Percentiles rank a stretch among this genome's conserved stretches.
These are phyloP conservation scores for Albugo candida DNA, from an alignment of 352 stramenopile genomes.

Conservation along the genomic window DNA sequence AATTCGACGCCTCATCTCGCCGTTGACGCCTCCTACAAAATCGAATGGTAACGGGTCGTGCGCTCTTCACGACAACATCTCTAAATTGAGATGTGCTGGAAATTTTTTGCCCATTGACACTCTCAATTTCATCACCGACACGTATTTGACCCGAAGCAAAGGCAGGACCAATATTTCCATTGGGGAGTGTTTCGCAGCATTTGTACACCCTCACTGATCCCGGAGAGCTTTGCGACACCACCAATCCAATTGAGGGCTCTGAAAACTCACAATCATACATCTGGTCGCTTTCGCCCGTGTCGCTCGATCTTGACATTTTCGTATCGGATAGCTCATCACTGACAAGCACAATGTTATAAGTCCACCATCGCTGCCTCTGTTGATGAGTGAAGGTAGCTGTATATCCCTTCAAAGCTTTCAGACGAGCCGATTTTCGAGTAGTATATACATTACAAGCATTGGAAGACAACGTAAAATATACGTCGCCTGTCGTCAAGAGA, in stretches of 20 bases:
- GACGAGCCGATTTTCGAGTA: slow-evolving; percentile 53
- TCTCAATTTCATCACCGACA: slow-evolving; percentile 42
- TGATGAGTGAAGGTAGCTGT: slow-evolving; percentile 69
- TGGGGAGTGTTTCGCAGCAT: slow-evolving; percentile 23
- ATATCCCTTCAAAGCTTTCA: slow-evolving; percentile 60
- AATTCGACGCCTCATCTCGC: slow-evolving; percentile 20
- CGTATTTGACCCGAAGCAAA: slow-evolving; percentile 28
- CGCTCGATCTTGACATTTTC: slow-evolving; percentile 1
- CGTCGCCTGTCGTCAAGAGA: slow-evolving; percentile 56
- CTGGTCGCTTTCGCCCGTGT: slow-evolving; percentile 1
- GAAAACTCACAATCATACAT: slow-evolving; percentile 49
- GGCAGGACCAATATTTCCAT: slow-evolving; percentile 21
- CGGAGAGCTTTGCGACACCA: slow-evolving; percentile 20
- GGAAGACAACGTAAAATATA: slow-evolving; percentile 67
- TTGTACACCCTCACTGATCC: slow-evolving; percentile 18
- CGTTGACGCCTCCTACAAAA: slow-evolving; percentile 23
- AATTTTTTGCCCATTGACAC: slow-evolving; percentile 43
- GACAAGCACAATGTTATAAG: slow-evolving; percentile 60
- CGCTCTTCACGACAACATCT: slow-evolving; percentile 28
- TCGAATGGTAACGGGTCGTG: slow-evolving; percentile 46
- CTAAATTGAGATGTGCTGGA: slow-evolving; percentile 55
- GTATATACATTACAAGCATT: slow-evolving; percentile 68
- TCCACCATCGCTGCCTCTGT: slow-evolving; percentile 61
- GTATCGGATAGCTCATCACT: slow-evolving; percentile 49
- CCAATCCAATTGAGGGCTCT: slow-evolving; percentile 27